Conservation (phyloP, 1,284 basidiomycete genomes). For the Leccinum angustisporum region DNA sequence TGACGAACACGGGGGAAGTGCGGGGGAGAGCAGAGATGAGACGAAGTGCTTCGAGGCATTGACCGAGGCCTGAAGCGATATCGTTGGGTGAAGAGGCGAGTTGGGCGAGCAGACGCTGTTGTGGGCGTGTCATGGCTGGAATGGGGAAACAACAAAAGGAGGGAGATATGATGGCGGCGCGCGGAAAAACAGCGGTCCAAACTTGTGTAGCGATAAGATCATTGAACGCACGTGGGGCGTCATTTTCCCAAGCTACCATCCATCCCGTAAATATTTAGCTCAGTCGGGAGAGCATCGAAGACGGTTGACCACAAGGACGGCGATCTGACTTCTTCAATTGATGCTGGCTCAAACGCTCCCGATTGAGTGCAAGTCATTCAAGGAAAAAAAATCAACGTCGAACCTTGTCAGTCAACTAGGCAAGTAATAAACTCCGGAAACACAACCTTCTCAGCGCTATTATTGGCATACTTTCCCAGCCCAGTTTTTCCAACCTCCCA, state of each 20-base stretch:
- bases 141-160: neutral
- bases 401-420: neutral
- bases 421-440: neutral
- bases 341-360: neutral
- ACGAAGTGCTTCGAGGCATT: slow-evolving; percentile 33
- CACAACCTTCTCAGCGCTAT: neutral
- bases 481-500: neutral
- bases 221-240: neutral
- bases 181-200: neutral
- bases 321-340: neutral
- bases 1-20: slow-evolving; percentile 29
- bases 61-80: slow-evolving; percentile 31
- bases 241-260: neutral
- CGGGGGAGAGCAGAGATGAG: slow-evolving; percentile 32
- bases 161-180: neutral
- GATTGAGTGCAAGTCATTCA: neutral
- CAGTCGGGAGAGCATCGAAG: neutral
- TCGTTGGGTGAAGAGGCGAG: slow-evolving; percentile 34
- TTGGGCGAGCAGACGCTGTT: slow-evolving; percentile 31
- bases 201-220: neutral
- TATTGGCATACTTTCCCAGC: neutral
- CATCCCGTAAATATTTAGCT: neutral
- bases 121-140: slow-evolving; percentile 24
- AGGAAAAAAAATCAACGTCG: neutral
- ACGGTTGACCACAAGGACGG: neutral